Percentiles rank a stretch among this genome's conserved stretches.
Conservation (phyloP, 2,329 filamentous ascomycete species). For the Alternaria incomplexa region DNA sequence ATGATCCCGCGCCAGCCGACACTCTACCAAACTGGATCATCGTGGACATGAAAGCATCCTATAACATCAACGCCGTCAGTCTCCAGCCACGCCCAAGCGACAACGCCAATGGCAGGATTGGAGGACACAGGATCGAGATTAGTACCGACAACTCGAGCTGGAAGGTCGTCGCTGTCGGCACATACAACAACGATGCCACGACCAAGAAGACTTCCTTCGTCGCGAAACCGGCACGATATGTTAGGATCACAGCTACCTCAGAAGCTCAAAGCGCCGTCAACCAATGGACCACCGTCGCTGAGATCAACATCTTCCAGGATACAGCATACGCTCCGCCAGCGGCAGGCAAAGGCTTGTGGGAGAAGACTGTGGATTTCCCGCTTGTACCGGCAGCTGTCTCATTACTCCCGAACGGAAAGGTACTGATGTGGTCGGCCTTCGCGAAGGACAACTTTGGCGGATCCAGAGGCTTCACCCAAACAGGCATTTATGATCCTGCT, state of each 20-base stretch:
- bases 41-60: conserved; percentile 42
- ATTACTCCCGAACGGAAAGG: conserved; percentile 31
- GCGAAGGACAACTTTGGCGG: conserved; percentile 27
- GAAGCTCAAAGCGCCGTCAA: conserved; percentile 28
- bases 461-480: conserved; percentile 34
- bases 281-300: conserved; percentile 29
- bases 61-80: conserved; percentile 39
- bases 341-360: conserved; percentile 31
- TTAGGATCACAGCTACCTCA: conserved; percentile 30
- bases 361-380: conserved; percentile 36
- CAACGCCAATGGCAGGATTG: conserved; percentile 45
- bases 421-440: conserved; percentile 32
- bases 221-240: conserved; percentile 26
- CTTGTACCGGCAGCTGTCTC: conserved; percentile 33
- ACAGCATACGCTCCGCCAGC: conserved; percentile 23
- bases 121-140: conserved; percentile 41
- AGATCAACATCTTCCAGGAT: conserved; percentile 34
- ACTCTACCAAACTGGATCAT: conserved; percentile 39
- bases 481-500: conserved; percentile 40
- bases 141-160: conserved; percentile 41
- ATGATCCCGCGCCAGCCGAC: conserved; percentile 18
- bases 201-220: conserved; percentile 35
- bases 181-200: conserved; percentile 30
- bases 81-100: conserved; percentile 44
- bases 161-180: conserved; percentile 29